Base-by-base conservation (phyloP, 805 yeast genomes). In the Sugiyamaella boreocaroliniensis region DNA sequence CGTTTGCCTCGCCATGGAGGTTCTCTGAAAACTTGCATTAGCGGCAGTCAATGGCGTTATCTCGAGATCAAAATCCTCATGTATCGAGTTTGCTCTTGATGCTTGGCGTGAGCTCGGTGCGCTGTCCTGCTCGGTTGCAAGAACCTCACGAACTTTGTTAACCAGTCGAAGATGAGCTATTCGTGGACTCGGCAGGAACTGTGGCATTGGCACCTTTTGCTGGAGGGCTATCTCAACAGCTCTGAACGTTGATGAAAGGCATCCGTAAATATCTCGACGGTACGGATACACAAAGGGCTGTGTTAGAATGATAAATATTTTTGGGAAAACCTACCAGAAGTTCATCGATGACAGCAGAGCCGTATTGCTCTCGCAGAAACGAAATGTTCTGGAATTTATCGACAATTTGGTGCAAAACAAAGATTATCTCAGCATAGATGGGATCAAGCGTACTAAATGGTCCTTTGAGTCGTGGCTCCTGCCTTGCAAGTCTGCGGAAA, bases 391-490 rank as follows among this genome's bases (percentile, higher is more conserved):
- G 78, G 56, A 76, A 61, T 47, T 80, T 65, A 51, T 78, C 80
- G 8, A 75, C 55, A 26, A 78, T 72, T 55, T 77, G 78, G 46
- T 74, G 69, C 43, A 75, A 64, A 11, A 75, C 68, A 59, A 72
- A 75, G 4, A 76, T 72, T 43, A 77, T 69, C 50, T 78, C 80
- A 12, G 65, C 64, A 49, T 71, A 75, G 1, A 76, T 66, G 51
- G 66, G 64, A 47, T 68, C 71, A 14, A 72, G 62, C 46, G 71
- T 74, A 4, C 66, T 62, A 56, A 70, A 77, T 16, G 68, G 64
- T 0, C 81, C 81, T 53, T 77, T 77, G 29, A 77, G 61, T 50
- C 79, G 66, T 2, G 79, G 79, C 56, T 78, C 82, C 52, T 69
- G 53, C 9, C 51, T 55, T 18, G 68, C 56, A 14, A 51, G 49